phyloP scores from a whole-genome alignment of 2,329 filamentous ascomycete species.

The Xylariaceae sp. region DNA sequence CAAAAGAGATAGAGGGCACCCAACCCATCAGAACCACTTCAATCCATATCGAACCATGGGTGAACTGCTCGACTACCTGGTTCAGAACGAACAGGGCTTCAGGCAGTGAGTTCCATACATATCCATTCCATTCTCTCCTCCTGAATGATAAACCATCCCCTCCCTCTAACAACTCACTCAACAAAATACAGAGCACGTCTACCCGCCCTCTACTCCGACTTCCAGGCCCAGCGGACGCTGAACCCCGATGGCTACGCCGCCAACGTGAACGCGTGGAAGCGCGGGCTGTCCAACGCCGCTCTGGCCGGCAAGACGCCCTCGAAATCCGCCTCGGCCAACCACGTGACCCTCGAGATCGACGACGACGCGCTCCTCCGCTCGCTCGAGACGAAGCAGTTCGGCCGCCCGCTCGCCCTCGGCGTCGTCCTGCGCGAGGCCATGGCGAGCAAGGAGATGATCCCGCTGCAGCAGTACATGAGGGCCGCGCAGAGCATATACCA shows the following conservation, averaged over 20 bases:
- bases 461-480: conserved; percentile 61
- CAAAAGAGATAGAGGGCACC: no score
- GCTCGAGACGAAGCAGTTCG: conserved; percentile 72
- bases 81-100: conserved; percentile 57
- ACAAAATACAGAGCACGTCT: conserved; percentile 58
- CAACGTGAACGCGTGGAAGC: conserved; percentile 74
- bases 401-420: conserved; percentile 73
- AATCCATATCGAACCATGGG: conserved; percentile 44
- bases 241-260: conserved; percentile 83
- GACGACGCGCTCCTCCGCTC: conserved; percentile 62
- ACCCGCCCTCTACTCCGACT: conserved; percentile 84
- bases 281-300: conserved; percentile 64
- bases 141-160: no score
- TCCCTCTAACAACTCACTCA: conserved; percentile 2
- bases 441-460: conserved; percentile 61
- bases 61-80: conserved; percentile 63
- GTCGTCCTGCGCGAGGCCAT: conserved; percentile 73
- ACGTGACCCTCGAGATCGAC: conserved; percentile 49
- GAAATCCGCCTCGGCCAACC: conserved; percentile 37
- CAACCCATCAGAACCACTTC: not conserved
- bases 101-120: conserved; percentile 50
- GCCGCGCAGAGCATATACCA: conserved; percentile 66
- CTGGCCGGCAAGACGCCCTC: conserved; percentile 50
- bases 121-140: no score
- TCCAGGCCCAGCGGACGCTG: conserved; percentile 63